Conservation (phyloP, 1,139 yeast genomes). For the Yamadazyma mexicana region DNA sequence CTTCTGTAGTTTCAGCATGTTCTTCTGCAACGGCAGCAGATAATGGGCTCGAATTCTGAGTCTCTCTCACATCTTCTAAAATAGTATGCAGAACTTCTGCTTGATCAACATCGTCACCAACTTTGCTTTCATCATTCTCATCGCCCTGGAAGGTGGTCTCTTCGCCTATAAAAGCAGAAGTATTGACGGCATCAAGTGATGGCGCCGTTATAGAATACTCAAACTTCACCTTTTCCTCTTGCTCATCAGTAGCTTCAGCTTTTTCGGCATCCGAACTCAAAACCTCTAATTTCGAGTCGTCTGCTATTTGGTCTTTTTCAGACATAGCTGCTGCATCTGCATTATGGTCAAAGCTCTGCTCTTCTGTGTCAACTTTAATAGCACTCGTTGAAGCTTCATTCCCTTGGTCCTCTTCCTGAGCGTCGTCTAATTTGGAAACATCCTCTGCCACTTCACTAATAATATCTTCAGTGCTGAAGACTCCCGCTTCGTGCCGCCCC, state of each 20-base stretch:
- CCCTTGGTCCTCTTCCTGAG: too few species aligned
- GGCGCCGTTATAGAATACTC: constrained; percentile 4
- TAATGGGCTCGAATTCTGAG: too few species aligned
- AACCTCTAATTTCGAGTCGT: background rate
- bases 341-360: too few species aligned
- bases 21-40: background rate
- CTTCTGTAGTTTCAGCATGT: constrained; percentile 7
- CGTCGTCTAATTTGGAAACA: too few species aligned
- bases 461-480: too few species aligned
- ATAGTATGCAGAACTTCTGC: background rate
- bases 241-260: background rate
- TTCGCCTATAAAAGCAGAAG: background rate
- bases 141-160: background rate
- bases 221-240: background rate
- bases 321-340: too few species aligned
- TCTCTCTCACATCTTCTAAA: background rate
- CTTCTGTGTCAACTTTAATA: too few species aligned
- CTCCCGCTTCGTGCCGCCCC: too few species aligned
- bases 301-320: too few species aligned
- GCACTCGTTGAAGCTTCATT: too few species aligned
- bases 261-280: too few species aligned
- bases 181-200: constrained; percentile 3
- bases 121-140: background rate
- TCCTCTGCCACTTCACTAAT: background rate
- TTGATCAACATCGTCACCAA: background rate